Evolutionary conservation across 2,329 filamentous ascomycete species (phyloP), one percentile per base, ranked within the genome.

Genomic region (Exophiala spinifera): DNA sequence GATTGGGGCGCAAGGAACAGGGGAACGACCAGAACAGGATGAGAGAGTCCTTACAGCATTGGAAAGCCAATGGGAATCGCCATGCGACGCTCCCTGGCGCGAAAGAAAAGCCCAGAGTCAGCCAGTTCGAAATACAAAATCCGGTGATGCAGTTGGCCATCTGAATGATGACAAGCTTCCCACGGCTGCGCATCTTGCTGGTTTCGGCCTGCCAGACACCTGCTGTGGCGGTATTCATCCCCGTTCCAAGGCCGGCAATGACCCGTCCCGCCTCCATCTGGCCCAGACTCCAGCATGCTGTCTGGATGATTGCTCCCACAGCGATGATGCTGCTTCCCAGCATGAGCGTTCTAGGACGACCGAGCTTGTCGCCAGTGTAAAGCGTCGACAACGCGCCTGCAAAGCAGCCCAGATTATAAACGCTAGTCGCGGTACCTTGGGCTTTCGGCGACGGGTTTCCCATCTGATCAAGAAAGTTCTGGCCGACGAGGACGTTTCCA

Each of bases 31-130:
- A 43, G 40, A 14, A 34, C 23, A 14, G 25, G 21, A 19, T 6
- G 20, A 31, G 10, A 17, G 15, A 20, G 20, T 25, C 49, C 57
- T 51, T 44, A 60, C 65, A 62, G 59, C 82, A 81, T 65, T 84
- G 81, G 65, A 83, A 80, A 6, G 76, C 78, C 47, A 83, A 74
- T 0, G 80, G 80, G 56, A 82, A 79, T 46, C 80, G 72, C 79
- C 80, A 83, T n/a, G 76, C 68, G 11, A 77, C 69, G 8, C 71
- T 70, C 46, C 59, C 73, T 3, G 74, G 73, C 48, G 77, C 77
- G 65, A 80, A 81, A 7, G 76, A 77, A 52, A 81, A 76, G 10
- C 76, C 75, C 43, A 79, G 68, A 72, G 61, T 80, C 75, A 57
- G 78, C 69, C 77, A 75, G 53, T 72, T 77, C 77, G 68, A 79